A percentile compares a stretch with the other conserved stretches of the same genome.
These are phyloP conservation scores for Pseudomicrostroma phylloplanum DNA, from an alignment of 1,284 basidiomycete species.

Conservation along the genomic window DNA sequence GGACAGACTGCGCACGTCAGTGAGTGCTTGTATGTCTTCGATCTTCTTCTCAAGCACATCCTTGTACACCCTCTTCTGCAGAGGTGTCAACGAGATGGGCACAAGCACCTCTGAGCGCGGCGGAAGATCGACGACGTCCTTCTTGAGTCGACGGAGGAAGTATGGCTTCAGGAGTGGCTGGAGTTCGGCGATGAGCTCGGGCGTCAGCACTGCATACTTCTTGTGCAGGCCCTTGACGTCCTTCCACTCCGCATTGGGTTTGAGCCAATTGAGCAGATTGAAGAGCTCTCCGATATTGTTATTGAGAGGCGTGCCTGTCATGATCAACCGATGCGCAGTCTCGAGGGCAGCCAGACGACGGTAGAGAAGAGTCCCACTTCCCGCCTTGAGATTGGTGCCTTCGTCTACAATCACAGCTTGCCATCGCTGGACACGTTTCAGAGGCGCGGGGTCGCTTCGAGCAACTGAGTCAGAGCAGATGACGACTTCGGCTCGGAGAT, in stretches of 20 bases:
- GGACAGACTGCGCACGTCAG: conserved; percentile 11
- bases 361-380: conserved; percentile 71
- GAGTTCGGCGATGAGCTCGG: conserved; percentile 58
- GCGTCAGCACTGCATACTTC: conserved; percentile 34
- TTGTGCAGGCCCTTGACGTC: conserved; percentile 26
- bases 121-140: conserved; percentile 82
- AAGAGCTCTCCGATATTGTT: conserved; percentile 79
- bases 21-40: conserved; percentile 33
- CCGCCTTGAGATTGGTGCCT: conserved; percentile 64
- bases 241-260: conserved; percentile 25
- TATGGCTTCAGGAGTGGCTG: conserved; percentile 75
- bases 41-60: conserved; percentile 32
- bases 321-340: conserved; percentile 73
- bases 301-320: conserved; percentile 91
- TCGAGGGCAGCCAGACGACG: conserved; percentile 73
- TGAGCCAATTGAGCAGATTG: conserved; percentile 34
- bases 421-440: conserved; percentile 78
- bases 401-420: conserved; percentile 87
- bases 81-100: conserved; percentile 76
- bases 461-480: conserved; percentile 25
- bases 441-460: conserved; percentile 21
- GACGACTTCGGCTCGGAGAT: conserved; percentile 33
- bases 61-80: conserved; percentile 85
- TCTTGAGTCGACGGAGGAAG: conserved; percentile 85
- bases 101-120: conserved; percentile 76